These are phyloP conservation scores for Cyclostephanos invisitatus DNA, from an alignment of 108 stramenopile species.

Conservation along the genomic window DNA sequence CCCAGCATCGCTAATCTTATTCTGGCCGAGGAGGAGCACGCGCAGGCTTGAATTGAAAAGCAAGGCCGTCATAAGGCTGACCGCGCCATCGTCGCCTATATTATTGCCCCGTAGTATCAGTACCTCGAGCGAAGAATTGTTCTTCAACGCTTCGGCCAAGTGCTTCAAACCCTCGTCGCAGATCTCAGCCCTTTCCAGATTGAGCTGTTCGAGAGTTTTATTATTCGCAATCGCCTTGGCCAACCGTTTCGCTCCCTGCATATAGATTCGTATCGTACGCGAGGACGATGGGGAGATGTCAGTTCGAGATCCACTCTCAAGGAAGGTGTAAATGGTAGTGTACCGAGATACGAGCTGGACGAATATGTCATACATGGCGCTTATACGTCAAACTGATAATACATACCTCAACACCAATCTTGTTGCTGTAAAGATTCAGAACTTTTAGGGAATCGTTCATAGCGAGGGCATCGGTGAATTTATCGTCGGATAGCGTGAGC, in stretches of 20 bases:
- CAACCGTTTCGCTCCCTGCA: not conserved
- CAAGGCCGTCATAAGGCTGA: not conserved
- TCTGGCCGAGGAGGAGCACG: not conserved
- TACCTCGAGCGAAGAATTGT: constrained; percentile 10
- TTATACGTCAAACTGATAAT: not conserved
- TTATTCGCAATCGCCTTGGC: not conserved
- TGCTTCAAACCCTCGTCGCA: not conserved
- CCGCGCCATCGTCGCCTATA: constrained; percentile 10
- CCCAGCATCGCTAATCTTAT: constrained; percentile 12
- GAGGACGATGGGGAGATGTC: not conserved
- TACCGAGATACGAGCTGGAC: not conserved
- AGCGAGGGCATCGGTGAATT: constrained; percentile 6
- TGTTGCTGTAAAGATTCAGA: not conserved
- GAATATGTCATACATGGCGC: not conserved
- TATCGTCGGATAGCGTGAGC: constrained; percentile 4
- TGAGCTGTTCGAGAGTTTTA: constrained; percentile 1
- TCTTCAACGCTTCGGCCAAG: constrained; percentile 1
- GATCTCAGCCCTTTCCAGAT: constrained; percentile 7
- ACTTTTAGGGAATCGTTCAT: not conserved
- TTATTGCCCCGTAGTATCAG: constrained; percentile 12
- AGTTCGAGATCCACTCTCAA: not conserved
- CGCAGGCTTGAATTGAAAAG: not conserved
- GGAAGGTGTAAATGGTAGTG: not conserved
- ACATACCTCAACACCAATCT: not conserved
- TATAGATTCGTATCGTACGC: not conserved